Evolutionary conservation across 345 rosid species (phyloP).

Genomic region (Hibiscus syriacus): DNA sequence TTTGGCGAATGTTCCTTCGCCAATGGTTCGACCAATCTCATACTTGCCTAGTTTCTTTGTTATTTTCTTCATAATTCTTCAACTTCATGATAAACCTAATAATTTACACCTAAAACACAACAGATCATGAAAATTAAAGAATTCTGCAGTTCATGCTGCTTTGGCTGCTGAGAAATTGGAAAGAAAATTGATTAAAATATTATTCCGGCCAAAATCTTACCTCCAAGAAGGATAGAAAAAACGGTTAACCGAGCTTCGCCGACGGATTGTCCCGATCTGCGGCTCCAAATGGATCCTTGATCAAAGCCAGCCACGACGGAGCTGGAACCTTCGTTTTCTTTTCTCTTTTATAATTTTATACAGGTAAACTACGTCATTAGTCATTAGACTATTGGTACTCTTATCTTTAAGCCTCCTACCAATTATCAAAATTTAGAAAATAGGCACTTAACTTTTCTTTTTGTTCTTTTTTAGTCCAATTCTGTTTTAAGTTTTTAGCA

Average conservation of each 20-base stretch:
- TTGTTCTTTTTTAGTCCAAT: no score
- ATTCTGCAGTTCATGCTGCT: background rate
- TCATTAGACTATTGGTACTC: no score
- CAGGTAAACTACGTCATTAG: no score
- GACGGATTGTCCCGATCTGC: background rate
- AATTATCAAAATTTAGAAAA: no score
- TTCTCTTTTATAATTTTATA: no score
- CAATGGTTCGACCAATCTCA: slow-evolving; percentile 78
- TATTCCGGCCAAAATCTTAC: slow-evolving; percentile 1
- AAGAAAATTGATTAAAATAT: background rate
- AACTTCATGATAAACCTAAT: slow-evolving; percentile 14
- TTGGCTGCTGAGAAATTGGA: background rate
- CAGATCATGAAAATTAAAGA: background rate
- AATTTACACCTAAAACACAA: background rate
- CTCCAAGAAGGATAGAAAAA: background rate
- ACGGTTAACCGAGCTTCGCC: background rate
- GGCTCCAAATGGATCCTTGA: background rate
- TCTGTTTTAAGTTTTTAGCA: no score
- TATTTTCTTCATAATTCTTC: slow-evolving; percentile 30
- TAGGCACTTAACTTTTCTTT: no score
- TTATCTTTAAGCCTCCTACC: no score
- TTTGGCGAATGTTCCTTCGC: slow-evolving; percentile 94
- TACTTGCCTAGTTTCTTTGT: slow-evolving; percentile 67
- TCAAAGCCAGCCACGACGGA: no score
- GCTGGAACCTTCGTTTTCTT: no score